Evolutionary conservation across 257 asterid genomes (phyloP).

Genomic region (Plectranthus barbatus): DNA sequence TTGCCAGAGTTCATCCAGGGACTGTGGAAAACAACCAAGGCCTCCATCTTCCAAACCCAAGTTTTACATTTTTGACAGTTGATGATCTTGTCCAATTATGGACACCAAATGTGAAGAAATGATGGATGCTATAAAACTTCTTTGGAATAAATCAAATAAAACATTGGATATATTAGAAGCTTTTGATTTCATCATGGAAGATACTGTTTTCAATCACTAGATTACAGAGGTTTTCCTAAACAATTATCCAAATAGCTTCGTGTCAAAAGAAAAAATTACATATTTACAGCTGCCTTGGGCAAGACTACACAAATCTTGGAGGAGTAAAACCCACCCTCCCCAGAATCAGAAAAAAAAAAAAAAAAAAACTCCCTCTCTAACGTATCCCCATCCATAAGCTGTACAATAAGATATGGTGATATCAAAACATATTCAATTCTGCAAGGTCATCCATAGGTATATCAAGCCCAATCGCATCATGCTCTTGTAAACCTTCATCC

Average conservation of each 20-base stretch:
- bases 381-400: constrained; percentile 41
- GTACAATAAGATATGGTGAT: constrained; percentile 35
- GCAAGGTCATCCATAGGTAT: constrained; percentile 93
- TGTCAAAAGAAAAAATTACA: background rate
- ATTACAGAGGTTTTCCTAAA: constrained; percentile 6
- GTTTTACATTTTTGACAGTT: constrained; percentile 40
- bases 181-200: background rate
- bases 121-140: too few relatives aligned
- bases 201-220: constrained; percentile 1
- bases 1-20: constrained; percentile 69
- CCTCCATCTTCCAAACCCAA: constrained; percentile 49
- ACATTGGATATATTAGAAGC: constrained; percentile 1
- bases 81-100: constrained; percentile 42
- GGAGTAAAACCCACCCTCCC: constrained; percentile 1
- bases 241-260: background rate
- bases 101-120: background rate
- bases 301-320: background rate
- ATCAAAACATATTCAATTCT: constrained; percentile 61
- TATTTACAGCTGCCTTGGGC: constrained; percentile 27
- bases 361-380: background rate
- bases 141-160: too few relatives aligned
- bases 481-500: constrained; percentile 65
- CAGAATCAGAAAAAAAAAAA: background rate
- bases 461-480: constrained; percentile 62
- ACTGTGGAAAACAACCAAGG: constrained; percentile 37